These are phyloP conservation scores for Gliomastix tumulicola DNA, from an alignment of 2,329 filamentous ascomycete species.

Conservation along the genomic window DNA sequence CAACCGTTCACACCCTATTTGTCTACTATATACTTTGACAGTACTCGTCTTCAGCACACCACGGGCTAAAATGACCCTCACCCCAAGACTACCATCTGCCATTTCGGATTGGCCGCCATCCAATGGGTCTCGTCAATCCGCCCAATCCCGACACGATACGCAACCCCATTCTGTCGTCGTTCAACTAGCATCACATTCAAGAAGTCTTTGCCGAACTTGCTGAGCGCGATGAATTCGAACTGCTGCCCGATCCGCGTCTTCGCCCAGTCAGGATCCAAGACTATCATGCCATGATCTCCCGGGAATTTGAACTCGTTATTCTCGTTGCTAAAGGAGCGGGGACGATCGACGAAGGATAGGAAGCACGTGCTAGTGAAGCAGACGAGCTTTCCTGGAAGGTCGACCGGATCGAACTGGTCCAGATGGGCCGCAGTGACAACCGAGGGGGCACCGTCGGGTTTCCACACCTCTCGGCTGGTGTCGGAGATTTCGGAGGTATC, in stretches of 20 bases:
- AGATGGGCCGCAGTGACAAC: not conserved
- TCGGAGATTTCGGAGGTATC: not conserved
- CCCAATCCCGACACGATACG: not conserved
- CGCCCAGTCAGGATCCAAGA: not conserved
- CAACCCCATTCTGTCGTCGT: not conserved
- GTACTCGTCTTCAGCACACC: too few relatives aligned
- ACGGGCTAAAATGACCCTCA: too few relatives aligned
- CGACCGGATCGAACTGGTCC: not conserved
- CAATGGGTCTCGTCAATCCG: not conserved
- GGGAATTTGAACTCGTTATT: not conserved
- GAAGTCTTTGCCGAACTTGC: not conserved
- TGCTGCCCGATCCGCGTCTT: not conserved
- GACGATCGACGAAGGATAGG: too few relatives aligned
- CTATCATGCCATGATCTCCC: not conserved
- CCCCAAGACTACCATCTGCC: not conserved
- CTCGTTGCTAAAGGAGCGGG: too few relatives aligned
- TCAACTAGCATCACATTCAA: not conserved
- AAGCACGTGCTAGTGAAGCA: not conserved
- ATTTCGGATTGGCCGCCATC: not conserved
- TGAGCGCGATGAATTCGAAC: not conserved
- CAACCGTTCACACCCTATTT: too few relatives aligned
- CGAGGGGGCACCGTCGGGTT: not conserved
- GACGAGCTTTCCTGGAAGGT: not conserved
- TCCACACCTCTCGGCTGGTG: not conserved
- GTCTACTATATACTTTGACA: too few relatives aligned